Percentiles rank a stretch among this genome's conserved stretches.
These are phyloP conservation scores for Leonotis leonurus DNA, from an alignment of 257 asterid species.

Conservation along the genomic window DNA sequence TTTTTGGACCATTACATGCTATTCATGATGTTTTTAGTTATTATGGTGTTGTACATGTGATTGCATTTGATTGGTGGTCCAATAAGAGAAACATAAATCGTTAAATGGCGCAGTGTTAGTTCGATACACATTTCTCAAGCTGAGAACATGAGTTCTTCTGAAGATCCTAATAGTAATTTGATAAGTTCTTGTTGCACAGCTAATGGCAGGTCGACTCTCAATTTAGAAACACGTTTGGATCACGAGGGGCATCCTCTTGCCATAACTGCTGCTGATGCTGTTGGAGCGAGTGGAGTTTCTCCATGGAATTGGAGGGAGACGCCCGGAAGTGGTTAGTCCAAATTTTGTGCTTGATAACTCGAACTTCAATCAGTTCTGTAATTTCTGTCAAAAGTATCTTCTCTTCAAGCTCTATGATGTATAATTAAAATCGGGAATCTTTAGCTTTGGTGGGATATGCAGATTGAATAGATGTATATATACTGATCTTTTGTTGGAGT, in stretches of 20 bases:
- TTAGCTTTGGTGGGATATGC: no score
- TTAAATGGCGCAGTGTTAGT: background rate
- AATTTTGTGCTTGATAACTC: slow-evolving; percentile 3
- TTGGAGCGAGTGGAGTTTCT: slow-evolving; percentile 71
- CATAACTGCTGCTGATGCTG: slow-evolving; percentile 75
- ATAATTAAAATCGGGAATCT: no score
- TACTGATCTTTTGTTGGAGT: background rate
- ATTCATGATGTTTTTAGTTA: background rate
- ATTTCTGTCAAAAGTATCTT: no score
- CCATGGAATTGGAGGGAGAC: slow-evolving; percentile 98
- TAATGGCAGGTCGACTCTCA: slow-evolving; percentile 62
- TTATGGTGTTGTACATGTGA: no score
- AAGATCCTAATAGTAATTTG: background rate
- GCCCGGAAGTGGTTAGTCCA: slow-evolving; percentile 61
- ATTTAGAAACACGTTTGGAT: slow-evolving; percentile 67
- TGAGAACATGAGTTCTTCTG: background rate
- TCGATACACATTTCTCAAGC: background rate
- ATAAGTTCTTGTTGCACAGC: slow-evolving; percentile 35
- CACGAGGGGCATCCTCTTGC: slow-evolving; percentile 94
- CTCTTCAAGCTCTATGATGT: no score
- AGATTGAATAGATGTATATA: no score
- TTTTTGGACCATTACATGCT: background rate
- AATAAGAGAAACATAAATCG: no score
- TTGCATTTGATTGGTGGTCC: no score
- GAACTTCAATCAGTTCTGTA: background rate